These are phyloP conservation scores for Euphorbia corollata DNA, from an alignment of 441 rosid genomes.

Conservation along the genomic window DNA sequence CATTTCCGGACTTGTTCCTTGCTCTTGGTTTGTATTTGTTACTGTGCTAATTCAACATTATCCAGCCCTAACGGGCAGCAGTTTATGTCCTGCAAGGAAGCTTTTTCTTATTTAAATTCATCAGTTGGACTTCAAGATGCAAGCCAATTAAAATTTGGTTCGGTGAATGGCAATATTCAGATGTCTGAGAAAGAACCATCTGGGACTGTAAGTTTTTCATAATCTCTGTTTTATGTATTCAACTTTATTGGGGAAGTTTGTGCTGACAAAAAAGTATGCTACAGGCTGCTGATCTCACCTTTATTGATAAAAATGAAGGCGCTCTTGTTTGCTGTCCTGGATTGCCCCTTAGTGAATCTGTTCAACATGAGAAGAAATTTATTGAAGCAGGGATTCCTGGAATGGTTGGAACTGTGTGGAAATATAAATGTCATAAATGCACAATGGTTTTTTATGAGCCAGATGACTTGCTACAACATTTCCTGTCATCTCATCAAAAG, in stretches of 20 bases:
- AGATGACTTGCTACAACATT: constrained; percentile 54
- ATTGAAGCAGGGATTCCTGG: constrained; percentile 25
- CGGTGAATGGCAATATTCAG: constrained; percentile 20
- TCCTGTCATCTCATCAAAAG: constrained; percentile 52
- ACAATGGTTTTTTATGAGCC: constrained; percentile 44
- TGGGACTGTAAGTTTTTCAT: constrained; percentile 31
- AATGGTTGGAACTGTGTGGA: constrained; percentile 32
- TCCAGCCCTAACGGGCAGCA: constrained; percentile 68
- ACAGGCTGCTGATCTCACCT: constrained; percentile 29
- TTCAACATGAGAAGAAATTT: constrained; percentile 27
- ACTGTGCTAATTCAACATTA: constrained; percentile 16
- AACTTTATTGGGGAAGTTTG: constrained; percentile 12
- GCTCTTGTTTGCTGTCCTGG: constrained; percentile 22
- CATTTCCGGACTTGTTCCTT: neutral
- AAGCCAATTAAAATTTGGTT: constrained; percentile 17
- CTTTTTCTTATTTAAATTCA: constrained; percentile 40
- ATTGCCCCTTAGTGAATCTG: constrained; percentile 25
- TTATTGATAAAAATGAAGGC: constrained; percentile 23
- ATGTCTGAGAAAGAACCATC: constrained; percentile 22
- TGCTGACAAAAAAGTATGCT: constrained; percentile 20
- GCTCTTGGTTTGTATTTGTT: constrained; percentile 11
- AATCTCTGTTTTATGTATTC: constrained; percentile 2
- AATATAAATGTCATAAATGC: constrained; percentile 63
- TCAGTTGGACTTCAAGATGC: constrained; percentile 30
- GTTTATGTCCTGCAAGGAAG: constrained; percentile 63